Evolutionary conservation across 768 basidiomycete genomes (phyloP).

Genomic region (Guyanaporus albipodus): DNA sequence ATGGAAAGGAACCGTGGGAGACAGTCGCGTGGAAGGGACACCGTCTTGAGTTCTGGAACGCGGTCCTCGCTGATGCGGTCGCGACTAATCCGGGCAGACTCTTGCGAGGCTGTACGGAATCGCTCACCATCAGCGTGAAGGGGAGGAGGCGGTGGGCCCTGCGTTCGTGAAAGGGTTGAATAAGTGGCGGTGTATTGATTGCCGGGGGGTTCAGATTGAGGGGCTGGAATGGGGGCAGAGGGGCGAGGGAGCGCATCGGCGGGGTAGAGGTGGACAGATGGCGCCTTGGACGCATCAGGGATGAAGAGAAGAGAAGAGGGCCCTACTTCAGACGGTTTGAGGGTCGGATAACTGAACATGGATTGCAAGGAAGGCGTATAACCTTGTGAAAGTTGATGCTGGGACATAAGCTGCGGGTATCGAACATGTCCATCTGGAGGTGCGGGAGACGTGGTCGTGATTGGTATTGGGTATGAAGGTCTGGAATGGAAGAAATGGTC

Average conservation of each 20-base stretch:
- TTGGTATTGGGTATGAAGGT: slow-evolving; percentile 46
- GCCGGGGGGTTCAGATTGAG: slow-evolving; percentile 3
- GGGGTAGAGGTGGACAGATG: slow-evolving; percentile 29
- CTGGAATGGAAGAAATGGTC: slow-evolving; percentile 24
- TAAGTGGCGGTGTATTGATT: slow-evolving; percentile 22
- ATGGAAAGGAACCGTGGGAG: slow-evolving; percentile 74
- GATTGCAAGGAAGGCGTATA: slow-evolving; percentile 75
- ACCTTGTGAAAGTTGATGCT: slow-evolving; percentile 73
- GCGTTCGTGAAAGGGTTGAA: slow-evolving; percentile 26
- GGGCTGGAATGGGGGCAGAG: slow-evolving; percentile 23
- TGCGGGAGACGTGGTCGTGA: slow-evolving; percentile 70
- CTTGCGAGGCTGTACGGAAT: slow-evolving; percentile 33
- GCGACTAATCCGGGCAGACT: slow-evolving; percentile 33
- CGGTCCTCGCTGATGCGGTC: slow-evolving; percentile 30
- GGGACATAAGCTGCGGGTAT: slow-evolving; percentile 74
- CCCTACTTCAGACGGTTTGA: slow-evolving; percentile 32
- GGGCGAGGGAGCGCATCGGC: slow-evolving; percentile 34
- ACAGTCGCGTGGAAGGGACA: slow-evolving; percentile 68
- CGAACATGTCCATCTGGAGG: slow-evolving; percentile 44
- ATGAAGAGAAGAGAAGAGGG: slow-evolving; percentile 46
- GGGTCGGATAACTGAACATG: slow-evolving; percentile 52
- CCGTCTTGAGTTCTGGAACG: slow-evolving; percentile 50
- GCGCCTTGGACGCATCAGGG: slow-evolving; percentile 26
- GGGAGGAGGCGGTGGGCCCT: slow-evolving; percentile 20
- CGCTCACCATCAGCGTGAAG: slow-evolving; percentile 26